phyloP scores from a whole-genome alignment of 345 rosid species.

The Bretschneidera sinensis region DNA sequence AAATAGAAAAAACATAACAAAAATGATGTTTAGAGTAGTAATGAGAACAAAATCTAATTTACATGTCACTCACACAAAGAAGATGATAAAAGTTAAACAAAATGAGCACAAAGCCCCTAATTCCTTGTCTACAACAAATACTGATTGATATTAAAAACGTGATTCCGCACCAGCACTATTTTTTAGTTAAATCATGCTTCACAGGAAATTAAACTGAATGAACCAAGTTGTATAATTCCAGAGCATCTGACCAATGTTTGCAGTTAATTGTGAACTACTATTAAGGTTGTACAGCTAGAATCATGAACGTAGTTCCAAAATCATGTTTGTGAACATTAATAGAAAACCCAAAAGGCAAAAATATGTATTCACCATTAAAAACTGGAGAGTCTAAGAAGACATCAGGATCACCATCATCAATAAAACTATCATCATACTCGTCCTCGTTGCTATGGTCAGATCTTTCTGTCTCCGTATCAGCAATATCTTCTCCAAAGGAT shows the following conservation, averaged over 20 bases:
- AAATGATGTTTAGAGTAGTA: not conserved
- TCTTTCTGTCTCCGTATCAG: slow-evolving; percentile 48
- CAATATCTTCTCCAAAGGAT: slow-evolving; percentile 65
- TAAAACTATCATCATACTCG: slow-evolving; percentile 65
- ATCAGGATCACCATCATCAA: slow-evolving; percentile 46
- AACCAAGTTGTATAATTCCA: not conserved
- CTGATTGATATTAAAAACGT: too few relatives aligned
- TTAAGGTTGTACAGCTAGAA: slow-evolving; percentile 3
- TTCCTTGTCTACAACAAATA: too few relatives aligned
- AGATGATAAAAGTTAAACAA: not conserved
- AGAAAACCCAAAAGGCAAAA: not conserved
- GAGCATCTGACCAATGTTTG: too few relatives aligned
- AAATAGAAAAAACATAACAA: not conserved
- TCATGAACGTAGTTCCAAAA: not conserved
- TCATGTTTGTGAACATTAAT: not conserved
- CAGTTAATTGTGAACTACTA: slow-evolving; percentile 2
- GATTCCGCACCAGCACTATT: too few relatives aligned
- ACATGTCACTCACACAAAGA: not conserved
- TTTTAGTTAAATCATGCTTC: too few relatives aligned
- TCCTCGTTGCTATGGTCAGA: slow-evolving; percentile 41
- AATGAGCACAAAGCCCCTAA: not conserved
- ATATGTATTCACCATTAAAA: slow-evolving; percentile 35
- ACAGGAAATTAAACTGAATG: not conserved
- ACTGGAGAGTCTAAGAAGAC: slow-evolving; percentile 24
- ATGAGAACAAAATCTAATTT: not conserved